phyloP scores from a whole-genome alignment of 177 flowering plant species.

The Tripterygium wilfordii region DNA sequence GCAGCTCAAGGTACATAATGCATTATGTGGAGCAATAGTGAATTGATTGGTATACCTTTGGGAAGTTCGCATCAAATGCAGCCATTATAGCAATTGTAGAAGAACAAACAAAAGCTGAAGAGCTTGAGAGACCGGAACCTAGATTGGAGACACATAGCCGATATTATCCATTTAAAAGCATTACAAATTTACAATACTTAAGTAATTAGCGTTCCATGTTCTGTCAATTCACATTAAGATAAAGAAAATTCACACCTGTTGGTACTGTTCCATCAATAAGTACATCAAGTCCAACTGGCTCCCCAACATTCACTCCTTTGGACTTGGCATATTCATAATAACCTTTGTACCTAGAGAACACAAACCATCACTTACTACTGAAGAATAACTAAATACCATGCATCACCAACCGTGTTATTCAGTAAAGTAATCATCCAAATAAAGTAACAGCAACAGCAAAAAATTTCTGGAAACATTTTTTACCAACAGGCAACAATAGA shows the following conservation, averaged over 20 bases:
- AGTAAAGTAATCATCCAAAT: too few species aligned
- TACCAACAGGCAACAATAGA: not conserved
- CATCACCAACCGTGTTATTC: too few species aligned
- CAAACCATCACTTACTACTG: not conserved
- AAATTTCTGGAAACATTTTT: not conserved
- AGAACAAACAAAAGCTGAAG: constrained; percentile 97
- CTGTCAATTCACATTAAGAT: not conserved
- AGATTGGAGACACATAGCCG: constrained; percentile 1
- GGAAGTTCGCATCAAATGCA: constrained; percentile 54
- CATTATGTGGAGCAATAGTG: too few species aligned
- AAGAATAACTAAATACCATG: too few species aligned
- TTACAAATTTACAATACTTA: too few species aligned
- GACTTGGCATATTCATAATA: constrained; percentile 69
- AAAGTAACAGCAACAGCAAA: too few species aligned
- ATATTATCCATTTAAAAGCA: too few species aligned
- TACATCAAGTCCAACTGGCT: constrained; percentile 85
- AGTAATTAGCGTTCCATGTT: too few species aligned
- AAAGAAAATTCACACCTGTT: constrained; percentile 45
- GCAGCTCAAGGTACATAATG: too few species aligned
- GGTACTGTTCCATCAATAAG: constrained; percentile 92
- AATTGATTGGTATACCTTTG: constrained; percentile 77
- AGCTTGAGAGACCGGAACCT: constrained; percentile 98
- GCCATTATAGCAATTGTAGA: constrained; percentile 96
- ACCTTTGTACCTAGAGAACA: constrained; percentile 75
- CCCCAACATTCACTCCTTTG: constrained; percentile 67